phyloP scores from a whole-genome alignment of 2,329 filamentous ascomycete species.

The Pseudocercospora cruenta region DNA sequence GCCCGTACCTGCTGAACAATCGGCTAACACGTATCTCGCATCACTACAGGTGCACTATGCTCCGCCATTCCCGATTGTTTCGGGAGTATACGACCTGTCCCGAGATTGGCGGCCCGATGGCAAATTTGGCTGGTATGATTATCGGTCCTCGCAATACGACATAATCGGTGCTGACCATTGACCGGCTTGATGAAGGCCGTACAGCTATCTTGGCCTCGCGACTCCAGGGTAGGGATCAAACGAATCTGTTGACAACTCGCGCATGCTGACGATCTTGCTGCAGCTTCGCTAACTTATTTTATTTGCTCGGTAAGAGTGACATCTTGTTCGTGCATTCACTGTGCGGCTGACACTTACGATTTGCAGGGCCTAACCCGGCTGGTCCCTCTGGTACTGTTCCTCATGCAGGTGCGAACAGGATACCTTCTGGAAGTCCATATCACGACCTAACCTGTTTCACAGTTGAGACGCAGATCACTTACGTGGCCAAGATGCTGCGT shows the following conservation, averaged over 20 bases:
- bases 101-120: slow-evolving; percentile 42
- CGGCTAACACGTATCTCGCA: not conserved
- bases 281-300: slow-evolving; percentile 32
- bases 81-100: slow-evolving; percentile 32
- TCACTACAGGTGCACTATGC: slow-evolving; percentile 29
- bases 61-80: slow-evolving; percentile 38
- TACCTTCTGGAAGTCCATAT: not conserved
- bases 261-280: slow-evolving; percentile 4
- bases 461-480: slow-evolving; percentile 67
- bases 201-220: slow-evolving; percentile 33
- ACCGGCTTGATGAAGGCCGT: slow-evolving; percentile 19
- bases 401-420: slow-evolving; percentile 48
- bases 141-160: not conserved
- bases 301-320: slow-evolving; percentile 27
- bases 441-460: slow-evolving; percentile 8
- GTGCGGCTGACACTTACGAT: not conserved
- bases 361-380: slow-evolving; percentile 27
- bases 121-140: slow-evolving; percentile 31
- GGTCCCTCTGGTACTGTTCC: slow-evolving; percentile 27
- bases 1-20: not conserved
- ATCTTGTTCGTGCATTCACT: not conserved
- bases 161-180: not conserved
- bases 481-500: slow-evolving; percentile 68
- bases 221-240: slow-evolving; percentile 21
- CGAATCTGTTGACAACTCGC: not conserved